Evolutionary conservation across 495 filamentous ascomycete species (phyloP).

Genomic region (Cercophora samala): DNA sequence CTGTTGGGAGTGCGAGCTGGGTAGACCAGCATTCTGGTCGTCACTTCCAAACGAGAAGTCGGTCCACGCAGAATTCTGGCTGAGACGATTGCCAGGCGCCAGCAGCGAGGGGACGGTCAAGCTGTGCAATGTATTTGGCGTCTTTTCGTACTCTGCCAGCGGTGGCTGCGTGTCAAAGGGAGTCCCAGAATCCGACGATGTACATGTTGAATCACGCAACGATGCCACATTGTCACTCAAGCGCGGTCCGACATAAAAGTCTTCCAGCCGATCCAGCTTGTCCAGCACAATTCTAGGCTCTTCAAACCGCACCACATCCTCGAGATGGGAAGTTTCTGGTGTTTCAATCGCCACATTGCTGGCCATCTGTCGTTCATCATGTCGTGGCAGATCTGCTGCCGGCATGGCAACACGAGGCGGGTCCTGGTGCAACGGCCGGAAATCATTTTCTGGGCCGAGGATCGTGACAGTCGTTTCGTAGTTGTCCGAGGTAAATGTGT

Average conservation of each 20-base stretch:
- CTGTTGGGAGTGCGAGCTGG: constrained; percentile 19
- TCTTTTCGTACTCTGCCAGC: constrained; percentile 27
- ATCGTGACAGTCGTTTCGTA: constrained; percentile 47
- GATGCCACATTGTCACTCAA: constrained; percentile 34
- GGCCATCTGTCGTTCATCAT: constrained; percentile 22
- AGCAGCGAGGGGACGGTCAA: constrained; percentile 44
- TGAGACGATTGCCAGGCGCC: constrained; percentile 46
- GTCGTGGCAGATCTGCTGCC: constrained; percentile 22
- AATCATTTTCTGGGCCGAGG: constrained; percentile 42
- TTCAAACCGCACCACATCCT: constrained; percentile 12
- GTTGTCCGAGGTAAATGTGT: constrained; percentile 30
- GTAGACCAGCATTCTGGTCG: constrained; percentile 28
- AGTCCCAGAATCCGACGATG: constrained; percentile 30
- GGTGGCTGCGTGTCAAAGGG: constrained; percentile 28
- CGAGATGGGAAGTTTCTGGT: constrained; percentile 10
- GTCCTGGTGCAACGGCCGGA: constrained; percentile 35
- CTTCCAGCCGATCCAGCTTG: constrained; percentile 30
- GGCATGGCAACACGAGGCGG: constrained; percentile 26
- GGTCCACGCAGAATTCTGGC: constrained; percentile 54
- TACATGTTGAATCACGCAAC: constrained; percentile 35
- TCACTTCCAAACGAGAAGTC: constrained; percentile 54
- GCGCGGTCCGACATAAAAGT: constrained; percentile 36
- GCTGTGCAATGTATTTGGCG: constrained; percentile 33
- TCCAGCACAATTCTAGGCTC: constrained; percentile 20
- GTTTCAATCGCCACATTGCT: constrained; percentile 16